A percentile compares a stretch with the other conserved stretches of the same genome.
phyloP scores from a whole-genome alignment of 768 basidiomycete species.

The Candolleomyces aberdarensis region DNA sequence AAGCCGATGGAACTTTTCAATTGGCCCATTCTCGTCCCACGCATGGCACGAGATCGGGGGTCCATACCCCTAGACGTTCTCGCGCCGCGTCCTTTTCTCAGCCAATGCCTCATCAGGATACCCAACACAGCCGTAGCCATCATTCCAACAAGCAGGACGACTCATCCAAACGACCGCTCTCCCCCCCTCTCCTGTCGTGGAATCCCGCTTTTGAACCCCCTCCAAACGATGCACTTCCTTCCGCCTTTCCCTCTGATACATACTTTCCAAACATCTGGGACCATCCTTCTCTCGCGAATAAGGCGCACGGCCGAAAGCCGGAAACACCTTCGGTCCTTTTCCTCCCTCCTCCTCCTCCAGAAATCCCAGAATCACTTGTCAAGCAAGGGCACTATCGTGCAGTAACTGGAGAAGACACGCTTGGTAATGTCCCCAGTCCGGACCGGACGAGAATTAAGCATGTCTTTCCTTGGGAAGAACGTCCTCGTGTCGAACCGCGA shows the following conservation, averaged over 20 bases:
- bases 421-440: constrained; percentile 49
- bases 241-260: constrained; percentile 67
- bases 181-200: constrained; percentile 72
- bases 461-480: constrained; percentile 95
- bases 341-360: constrained; percentile 52
- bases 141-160: constrained; percentile 17
- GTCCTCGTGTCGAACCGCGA: constrained; percentile 59
- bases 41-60: neutral
- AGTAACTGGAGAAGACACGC: constrained; percentile 49
- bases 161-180: constrained; percentile 43
- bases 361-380: constrained; percentile 65
- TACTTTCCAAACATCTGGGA: constrained; percentile 92
- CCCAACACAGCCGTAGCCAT: constrained; percentile 14
- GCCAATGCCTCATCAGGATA: constrained; percentile 7
- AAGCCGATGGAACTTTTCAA: neutral
- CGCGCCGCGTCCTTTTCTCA: constrained; percentile 8
- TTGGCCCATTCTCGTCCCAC: neutral
- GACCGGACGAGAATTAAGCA: constrained; percentile 69
- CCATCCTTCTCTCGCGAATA: constrained; percentile 26
- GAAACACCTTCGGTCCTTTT: constrained; percentile 49
- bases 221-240: constrained; percentile 56
- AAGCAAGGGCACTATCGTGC: constrained; percentile 72
- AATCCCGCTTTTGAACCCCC: constrained; percentile 81
- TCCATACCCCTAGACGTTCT: constrained; percentile 1
- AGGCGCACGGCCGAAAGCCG: neutral